Evolutionary conservation across 2,329 filamentous ascomycete species (phyloP), one percentile per base, ranked within the genome.

Genomic region (Myriosclerotinia curreyana): DNA sequence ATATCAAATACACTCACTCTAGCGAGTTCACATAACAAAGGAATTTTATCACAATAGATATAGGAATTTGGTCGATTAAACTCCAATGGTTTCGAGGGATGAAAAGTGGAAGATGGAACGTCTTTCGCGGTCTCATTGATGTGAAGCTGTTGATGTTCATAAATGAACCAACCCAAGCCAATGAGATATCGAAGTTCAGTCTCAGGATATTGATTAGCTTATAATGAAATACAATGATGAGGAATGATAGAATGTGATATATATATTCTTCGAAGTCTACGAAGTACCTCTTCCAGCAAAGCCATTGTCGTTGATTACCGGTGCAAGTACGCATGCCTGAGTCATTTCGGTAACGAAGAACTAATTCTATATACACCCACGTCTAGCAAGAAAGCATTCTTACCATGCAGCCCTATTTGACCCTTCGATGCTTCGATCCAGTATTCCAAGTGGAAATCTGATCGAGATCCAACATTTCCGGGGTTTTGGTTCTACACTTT

Each of bases 141-240:
- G 34, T 8, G 20, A 51, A 55, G 25, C 22, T 44, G 14, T 25
- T 11, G 14, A 44, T 38, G 17, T n/a, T 9, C 17, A 44, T 20
- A 9, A n/a, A 44, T 31, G 17, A n/a, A 20, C 36, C 17, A 42
- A 12, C 5, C 9, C 22, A 7, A n/a, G 11, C 5, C 11, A 42
- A 31, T 44, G 53, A 44, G 53, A 55, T 42, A 31, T 42, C 25
- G 22, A 56, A 56, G 25, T 55, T 25, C 38, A 56, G 17, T n/a
- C 53, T 56, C 53, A n/a, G 22, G 25, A 31, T 42, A n/a, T 44
- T 40, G n/a, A 38, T 42, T n/a, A 4, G 9, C 11, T 17, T 3
- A n/a, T 38, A 31, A 17, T 44, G 17, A 8, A 8, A n/a, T n/a
- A 20, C 40, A 6, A 1, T n/a, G 36, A 22, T 55, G 17, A n/a